These are phyloP conservation scores for Amanita rimosa DNA, from an alignment of 768 basidiomycete genomes.

Conservation along the genomic window DNA sequence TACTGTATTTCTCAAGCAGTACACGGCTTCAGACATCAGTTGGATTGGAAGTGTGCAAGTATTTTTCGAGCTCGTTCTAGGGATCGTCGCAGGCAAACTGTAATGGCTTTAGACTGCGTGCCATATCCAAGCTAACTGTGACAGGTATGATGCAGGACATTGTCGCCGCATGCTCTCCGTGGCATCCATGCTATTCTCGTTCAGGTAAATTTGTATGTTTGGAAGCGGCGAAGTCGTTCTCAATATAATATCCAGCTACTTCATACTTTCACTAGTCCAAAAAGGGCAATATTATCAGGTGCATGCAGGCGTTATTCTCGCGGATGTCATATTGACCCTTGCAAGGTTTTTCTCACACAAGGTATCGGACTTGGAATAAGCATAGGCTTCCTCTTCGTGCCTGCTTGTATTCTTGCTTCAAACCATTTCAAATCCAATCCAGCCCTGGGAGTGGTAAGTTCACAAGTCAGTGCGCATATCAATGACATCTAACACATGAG, in stretches of 20 bases:
- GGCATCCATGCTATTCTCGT: conserved; percentile 5
- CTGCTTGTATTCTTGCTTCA: conserved; percentile 30
- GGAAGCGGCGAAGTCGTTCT: neutral
- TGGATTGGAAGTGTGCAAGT: conserved; percentile 9
- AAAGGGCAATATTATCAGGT: conserved; percentile 8
- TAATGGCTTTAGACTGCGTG: neutral
- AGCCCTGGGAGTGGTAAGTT: conserved; percentile 30
- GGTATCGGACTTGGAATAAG: conserved; percentile 36
- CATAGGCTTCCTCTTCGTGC: conserved; percentile 30
- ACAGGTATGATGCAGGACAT: conserved; percentile 8
- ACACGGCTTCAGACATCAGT: conserved; percentile 7
- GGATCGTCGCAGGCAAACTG: conserved; percentile 7
- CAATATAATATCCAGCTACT: neutral
- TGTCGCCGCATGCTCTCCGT: conserved; percentile 4
- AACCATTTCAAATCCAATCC: conserved; percentile 33
- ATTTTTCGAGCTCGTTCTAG: conserved; percentile 7
- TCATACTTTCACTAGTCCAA: conserved; percentile 4
- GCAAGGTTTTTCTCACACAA: conserved; percentile 34
- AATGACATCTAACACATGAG: conserved; percentile 10
- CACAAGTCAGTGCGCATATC: conserved; percentile 23
- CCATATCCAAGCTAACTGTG: neutral
- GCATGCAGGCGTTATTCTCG: neutral
- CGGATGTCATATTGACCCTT: neutral
- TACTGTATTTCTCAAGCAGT: conserved; percentile 1
- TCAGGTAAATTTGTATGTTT: conserved; percentile 5